phyloP scores from a whole-genome alignment of 371 early-diverging fungal genomes.

The Syncephalis plumigaleata region DNA sequence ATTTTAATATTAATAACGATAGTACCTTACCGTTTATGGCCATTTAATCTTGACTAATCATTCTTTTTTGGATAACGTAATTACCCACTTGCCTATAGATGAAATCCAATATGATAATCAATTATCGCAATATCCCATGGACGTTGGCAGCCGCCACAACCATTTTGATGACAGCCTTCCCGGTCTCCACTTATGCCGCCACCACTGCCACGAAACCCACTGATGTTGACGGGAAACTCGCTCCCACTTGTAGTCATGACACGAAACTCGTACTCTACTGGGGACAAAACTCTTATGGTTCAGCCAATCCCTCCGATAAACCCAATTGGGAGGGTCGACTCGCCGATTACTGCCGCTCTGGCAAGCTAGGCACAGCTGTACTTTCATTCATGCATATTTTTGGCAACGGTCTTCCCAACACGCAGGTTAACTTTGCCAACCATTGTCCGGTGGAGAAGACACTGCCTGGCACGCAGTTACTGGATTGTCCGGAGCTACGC shows the following conservation, averaged over 20 bases:
- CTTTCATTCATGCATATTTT: constrained; percentile 46
- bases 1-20: too few relatives aligned
- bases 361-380: constrained; percentile 28
- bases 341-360: constrained; percentile 34
- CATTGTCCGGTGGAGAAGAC: constrained; percentile 23
- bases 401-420: constrained; percentile 14
- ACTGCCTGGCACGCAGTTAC: constrained; percentile 26
- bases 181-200: too few relatives aligned
- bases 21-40: too few relatives aligned
- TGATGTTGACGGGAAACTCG: too few relatives aligned
- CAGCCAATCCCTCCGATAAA: background rate
- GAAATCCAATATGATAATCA: too few relatives aligned
- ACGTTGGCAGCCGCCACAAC: too few relatives aligned
- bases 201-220: too few relatives aligned
- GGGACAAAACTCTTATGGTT: constrained; percentile 27
- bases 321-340: constrained; percentile 18
- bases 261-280: constrained; percentile 29
- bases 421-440: constrained; percentile 34
- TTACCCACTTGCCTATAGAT: too few relatives aligned
- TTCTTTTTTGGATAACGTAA: too few relatives aligned
- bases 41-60: too few relatives aligned
- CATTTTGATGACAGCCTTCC: too few relatives aligned
- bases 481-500: constrained; percentile 36
- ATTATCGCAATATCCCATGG: too few relatives aligned
- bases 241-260: constrained; percentile 6